Base-by-base conservation (phyloP, 331 rosid species). In the Acacia pycnantha region DNA sequence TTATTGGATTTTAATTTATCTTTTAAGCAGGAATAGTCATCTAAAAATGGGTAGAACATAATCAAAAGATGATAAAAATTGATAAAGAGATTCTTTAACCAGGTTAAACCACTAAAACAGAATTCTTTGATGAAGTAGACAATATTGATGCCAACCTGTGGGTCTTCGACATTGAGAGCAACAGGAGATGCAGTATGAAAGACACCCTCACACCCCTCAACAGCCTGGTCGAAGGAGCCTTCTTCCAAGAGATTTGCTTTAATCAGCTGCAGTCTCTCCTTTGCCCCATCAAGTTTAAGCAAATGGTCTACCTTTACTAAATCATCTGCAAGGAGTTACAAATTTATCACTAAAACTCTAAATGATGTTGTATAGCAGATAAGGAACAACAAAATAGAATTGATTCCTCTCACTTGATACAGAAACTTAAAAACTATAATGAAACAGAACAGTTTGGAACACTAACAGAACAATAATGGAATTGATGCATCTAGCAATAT, bases 201-300 rank as follows among this genome's bases (percentile, higher is more conserved):
- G 40, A 93, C 97, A 16, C 93, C 93, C 67, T 83, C 85, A 73
- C 94, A 93, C 0, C 92, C 97, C 31, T 89, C 78, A 71, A 91
- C n/a, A 82, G 74, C 81, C 54, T 88, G 37, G 48, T 92, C 94
- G 83, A 90, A 90, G 15, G 94, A 89, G 77, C 93, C 94, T 90
- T 92, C 88, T 62, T 90, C 88, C 9, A 92, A 15, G 4, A 92
- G 85, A 79, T 90, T 73, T 53, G 92, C 97, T 70, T 90, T 90
- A 56, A 85, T 83, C 19, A 92, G 86, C 8, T 87, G 84, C 78
- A 92, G 84, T 62, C 97, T 90, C 81, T 90, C 92, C 68, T 87
- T 81, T 27, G 94, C 97, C 51, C 97, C 97, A 61, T 92, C 97
- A 47, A 92, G 88, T 19, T 85, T 80, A 26, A 61, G 76, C 76